Base-by-base conservation (phyloP, 257 asterid species). In the Jaltomata sinuosa region DNA sequence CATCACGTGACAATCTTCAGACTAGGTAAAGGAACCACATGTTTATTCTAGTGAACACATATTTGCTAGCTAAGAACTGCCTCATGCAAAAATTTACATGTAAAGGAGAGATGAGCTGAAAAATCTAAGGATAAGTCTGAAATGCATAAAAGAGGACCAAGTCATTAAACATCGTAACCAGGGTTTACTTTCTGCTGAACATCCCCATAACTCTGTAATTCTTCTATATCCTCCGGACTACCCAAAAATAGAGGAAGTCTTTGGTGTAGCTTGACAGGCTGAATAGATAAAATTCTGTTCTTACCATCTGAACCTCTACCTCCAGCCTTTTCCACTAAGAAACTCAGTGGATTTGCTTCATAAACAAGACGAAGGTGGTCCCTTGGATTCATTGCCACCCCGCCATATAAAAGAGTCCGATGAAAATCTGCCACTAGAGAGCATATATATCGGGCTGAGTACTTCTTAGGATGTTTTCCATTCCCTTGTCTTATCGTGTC, bases 341-440 rank as follows among this genome's bases (percentile, higher is more conserved):
- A 96, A 86, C 99, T 94, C 79, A 96, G 90, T 0, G 98, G 99
- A 87, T 94, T 94, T 16, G 97, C 99, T 87, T 96, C 99, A 21
- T 94, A 96, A n/a, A 96, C 97, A 14, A 96, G 98, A 1, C 99
- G 99, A 29, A 96, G 98, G 90, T 94, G 99, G 84, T 91, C 93
- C 90, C 99, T 90, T 11, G 99, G 99, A 81, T 96, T 96, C 99
- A 94, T 96, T 3, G 98, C 95, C 71, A 91, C 88, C 11, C 99
- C 98, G 22, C 99, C 99, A 71, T 96, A 96, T 52, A 96, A 83
- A 54, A 96, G 95, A 4, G 99, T 96, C 14, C 99, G 89, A 69
- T 96, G 99, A 83, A 96, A 92, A 96, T 96, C 99, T 61, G 99
- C 99, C 85, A 96, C 98, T 8, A 94, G 98, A 81, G 98, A 96